Evolutionary conservation across 2,329 filamentous ascomycete species (phyloP).

Genomic region (Seiridium unicorne): DNA sequence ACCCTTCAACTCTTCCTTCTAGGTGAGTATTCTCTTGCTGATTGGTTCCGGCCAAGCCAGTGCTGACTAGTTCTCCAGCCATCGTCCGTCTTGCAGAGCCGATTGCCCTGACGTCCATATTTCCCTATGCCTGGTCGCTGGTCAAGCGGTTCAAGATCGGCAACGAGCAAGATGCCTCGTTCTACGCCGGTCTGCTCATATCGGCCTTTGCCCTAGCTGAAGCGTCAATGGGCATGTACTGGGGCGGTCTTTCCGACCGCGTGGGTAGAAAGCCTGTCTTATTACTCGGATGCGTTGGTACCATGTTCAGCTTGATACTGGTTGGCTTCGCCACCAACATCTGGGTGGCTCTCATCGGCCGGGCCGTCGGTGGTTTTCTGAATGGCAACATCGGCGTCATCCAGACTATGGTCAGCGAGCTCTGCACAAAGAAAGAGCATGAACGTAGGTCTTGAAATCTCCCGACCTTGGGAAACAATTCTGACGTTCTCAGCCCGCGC

Average conservation of each 20-base stretch:
- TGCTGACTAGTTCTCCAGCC: slow-evolving; percentile 49
- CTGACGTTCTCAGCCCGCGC: slow-evolving; percentile 60
- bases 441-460: slow-evolving; percentile 61
- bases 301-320: slow-evolving; percentile 77
- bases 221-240: slow-evolving; percentile 81
- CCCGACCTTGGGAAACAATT: background rate
- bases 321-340: slow-evolving; percentile 83
- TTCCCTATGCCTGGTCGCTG: slow-evolving; percentile 85
- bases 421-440: slow-evolving; percentile 80
- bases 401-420: slow-evolving; percentile 88
- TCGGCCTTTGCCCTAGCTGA: slow-evolving; percentile 83
- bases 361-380: slow-evolving; percentile 75
- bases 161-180: slow-evolving; percentile 72
- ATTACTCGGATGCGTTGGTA: slow-evolving; percentile 77
- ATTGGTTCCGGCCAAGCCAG: background rate
- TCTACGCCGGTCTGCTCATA: slow-evolving; percentile 85
- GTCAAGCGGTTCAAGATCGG: slow-evolving; percentile 75
- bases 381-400: slow-evolving; percentile 93
- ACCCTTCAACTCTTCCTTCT: slow-evolving; percentile 80
- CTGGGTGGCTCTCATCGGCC: slow-evolving; percentile 75
- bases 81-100: slow-evolving; percentile 92
- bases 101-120: slow-evolving; percentile 89
- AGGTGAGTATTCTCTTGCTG: slow-evolving; percentile 52
- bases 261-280: slow-evolving; percentile 85
- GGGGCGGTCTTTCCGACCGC: slow-evolving; percentile 80